Base-by-base conservation (phyloP, 225 moss, liverwort and hornwort species). In the Lunularia cruciata region DNA sequence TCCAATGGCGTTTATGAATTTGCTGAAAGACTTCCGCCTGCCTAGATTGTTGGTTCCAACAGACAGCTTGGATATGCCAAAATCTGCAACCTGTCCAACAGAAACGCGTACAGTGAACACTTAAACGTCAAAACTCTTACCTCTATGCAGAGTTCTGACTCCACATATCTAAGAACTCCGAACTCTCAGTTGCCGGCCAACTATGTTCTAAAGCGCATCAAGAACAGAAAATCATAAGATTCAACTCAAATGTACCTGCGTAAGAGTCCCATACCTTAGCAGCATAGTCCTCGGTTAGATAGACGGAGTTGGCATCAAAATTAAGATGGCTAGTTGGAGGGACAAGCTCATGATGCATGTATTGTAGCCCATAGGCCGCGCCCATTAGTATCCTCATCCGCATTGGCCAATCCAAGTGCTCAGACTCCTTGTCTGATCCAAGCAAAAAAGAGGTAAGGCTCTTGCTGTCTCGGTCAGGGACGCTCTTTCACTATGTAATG, bases 341-440 rank as follows among this genome's bases (percentile, higher is more conserved):
- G 46, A 81, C 86, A 18, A 92, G 86, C 58, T 90, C 92, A 63
- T 92, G 90, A 77, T 92, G 92, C 92, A 92, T 92, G 62, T 92
- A 88, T 72, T 90, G 90, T 47, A 92, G 38, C 13, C 88, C 92
- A 23, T 90, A 92, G 1, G 87, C 90, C 8, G 86, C 83, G 46
- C 92, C 92, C 92, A 90, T 92, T 25, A 85, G 73, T 65, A 92
- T 83, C 37, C 92, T 84, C 92, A 92, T 92, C 49, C 92, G 86
- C 47, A 83, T 90, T 22, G 83, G 67, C 92, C 92, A 92, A 72
- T 90, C 86, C 71, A 92, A 77, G 51, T 86, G 90, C 76, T 92
- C 92, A 43, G 88, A 80, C 48, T 90, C 92, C 77, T 90, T 83
- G 23, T 82, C 75, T 83, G 43, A 20, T n/a, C n/a, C n/a, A n/a